Percentiles rank a stretch among this genome's conserved stretches.
Conservation (phyloP, 768 basidiomycete species). For the Podaxis sp. region DNA sequence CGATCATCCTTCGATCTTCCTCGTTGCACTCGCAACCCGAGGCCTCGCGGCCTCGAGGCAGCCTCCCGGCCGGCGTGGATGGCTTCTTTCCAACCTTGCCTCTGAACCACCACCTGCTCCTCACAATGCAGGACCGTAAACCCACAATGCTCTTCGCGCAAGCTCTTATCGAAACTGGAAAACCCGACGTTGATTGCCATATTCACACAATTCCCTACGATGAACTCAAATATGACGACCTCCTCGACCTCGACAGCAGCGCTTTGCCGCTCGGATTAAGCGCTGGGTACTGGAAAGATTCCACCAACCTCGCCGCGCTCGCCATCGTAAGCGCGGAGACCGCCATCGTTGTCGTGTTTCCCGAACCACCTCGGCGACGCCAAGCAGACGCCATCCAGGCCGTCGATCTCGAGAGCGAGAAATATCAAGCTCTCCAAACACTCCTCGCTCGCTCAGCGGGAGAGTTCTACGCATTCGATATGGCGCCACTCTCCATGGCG, state of each 20-base stretch:
- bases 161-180: slow-evolving; percentile 6
- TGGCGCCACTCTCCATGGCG: slow-evolving; percentile 47
- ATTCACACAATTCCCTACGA: slow-evolving; percentile 1
- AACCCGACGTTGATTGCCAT: background rate
- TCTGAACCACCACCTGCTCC: background rate
- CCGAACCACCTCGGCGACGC: slow-evolving; percentile 7
- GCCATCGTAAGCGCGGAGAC: slow-evolving; percentile 11
- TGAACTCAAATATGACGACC: slow-evolving; percentile 7
- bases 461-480: slow-evolving; percentile 53
- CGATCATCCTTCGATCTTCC: background rate
- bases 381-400: background rate
- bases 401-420: slow-evolving; percentile 9
- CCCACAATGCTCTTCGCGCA: background rate
- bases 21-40: background rate
- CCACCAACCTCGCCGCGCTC: slow-evolving; percentile 4
- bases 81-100: slow-evolving; percentile 6
- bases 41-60: slow-evolving; percentile 3
- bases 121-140: background rate
- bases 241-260: background rate
- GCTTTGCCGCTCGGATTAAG: slow-evolving; percentile 11
- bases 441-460: slow-evolving; percentile 44
- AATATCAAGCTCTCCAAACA: slow-evolving; percentile 18
- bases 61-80: background rate
- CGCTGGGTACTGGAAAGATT: slow-evolving; percentile 8
- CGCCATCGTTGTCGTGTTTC: slow-evolving; percentile 13